Percentiles rank a stretch among this genome's conserved stretches.
These are phyloP conservation scores for Amaranthus tricolor DNA, from an alignment of 179 eudicot genomes.

Conservation along the genomic window DNA sequence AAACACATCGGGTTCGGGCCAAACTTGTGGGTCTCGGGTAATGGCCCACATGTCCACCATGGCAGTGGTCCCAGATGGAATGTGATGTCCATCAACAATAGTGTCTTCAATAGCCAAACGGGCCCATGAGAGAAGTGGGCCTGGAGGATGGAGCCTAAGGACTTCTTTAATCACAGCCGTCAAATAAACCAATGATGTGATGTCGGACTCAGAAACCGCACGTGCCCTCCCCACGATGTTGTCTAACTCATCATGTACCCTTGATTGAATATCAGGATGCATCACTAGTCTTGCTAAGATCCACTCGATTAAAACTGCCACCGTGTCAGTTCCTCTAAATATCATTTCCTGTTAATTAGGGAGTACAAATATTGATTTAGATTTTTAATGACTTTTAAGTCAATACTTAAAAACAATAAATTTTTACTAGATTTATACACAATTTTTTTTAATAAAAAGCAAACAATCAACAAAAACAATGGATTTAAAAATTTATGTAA, in stretches of 20 bases:
- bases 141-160: slow-evolving; percentile 79
- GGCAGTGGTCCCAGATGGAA: slow-evolving; percentile 82
- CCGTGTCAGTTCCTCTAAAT: slow-evolving; percentile 84
- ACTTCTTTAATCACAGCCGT: slow-evolving; percentile 83
- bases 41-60: slow-evolving; percentile 95
- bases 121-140: slow-evolving; percentile 90
- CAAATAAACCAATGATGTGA: slow-evolving; percentile 49
- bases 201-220: slow-evolving; percentile 55
- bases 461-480: too few species aligned
- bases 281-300: slow-evolving; percentile 65
- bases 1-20: slow-evolving; percentile 57
- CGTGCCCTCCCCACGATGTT: slow-evolving; percentile 54
- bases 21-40: slow-evolving; percentile 55
- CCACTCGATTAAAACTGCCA: slow-evolving; percentile 90
- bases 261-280: slow-evolving; percentile 63
- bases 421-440: too few species aligned
- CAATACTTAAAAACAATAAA: too few species aligned
- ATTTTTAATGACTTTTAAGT: too few species aligned
- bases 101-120: slow-evolving; percentile 63
- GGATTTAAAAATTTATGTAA: too few species aligned
- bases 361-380: too few species aligned
- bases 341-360: slow-evolving; percentile 62
- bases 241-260: slow-evolving; percentile 65
- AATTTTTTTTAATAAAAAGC: too few species aligned
- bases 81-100: slow-evolving; percentile 56